Conservation (phyloP, 352 stramenopile genomes). For the Phytopythium cucurbitacearum region DNA sequence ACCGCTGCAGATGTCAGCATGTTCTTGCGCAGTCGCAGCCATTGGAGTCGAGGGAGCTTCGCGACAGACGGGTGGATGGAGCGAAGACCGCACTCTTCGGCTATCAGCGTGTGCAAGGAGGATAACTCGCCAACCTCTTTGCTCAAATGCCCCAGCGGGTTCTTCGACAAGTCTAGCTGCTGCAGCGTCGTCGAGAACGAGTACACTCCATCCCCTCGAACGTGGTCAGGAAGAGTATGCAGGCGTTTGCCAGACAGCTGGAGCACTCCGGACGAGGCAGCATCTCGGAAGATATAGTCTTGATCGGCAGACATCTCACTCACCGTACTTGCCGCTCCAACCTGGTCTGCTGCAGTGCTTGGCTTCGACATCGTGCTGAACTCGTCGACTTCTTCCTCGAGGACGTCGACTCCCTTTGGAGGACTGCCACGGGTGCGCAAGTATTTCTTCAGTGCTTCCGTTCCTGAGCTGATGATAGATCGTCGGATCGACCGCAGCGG, state of each 20-base stretch:
- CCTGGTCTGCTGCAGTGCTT: conserved; percentile 36
- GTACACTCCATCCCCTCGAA: conserved; percentile 41
- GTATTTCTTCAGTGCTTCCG: conserved; percentile 79
- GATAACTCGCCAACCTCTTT: conserved; percentile 43
- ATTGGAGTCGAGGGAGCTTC: conserved; percentile 46
- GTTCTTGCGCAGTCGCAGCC: conserved; percentile 73
- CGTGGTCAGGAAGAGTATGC: conserved; percentile 28
- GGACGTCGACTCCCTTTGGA: conserved; percentile 45
- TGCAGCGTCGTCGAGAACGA: conserved; percentile 46
- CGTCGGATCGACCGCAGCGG: conserved; percentile 71
- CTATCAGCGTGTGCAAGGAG: conserved; percentile 59
- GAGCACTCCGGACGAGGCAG: conserved; percentile 43
- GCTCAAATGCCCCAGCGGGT: conserved; percentile 40
- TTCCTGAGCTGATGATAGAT: conserved; percentile 55
- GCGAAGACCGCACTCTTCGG: conserved; percentile 64
- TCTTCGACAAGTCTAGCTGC: conserved; percentile 72
- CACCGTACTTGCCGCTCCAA: conserved; percentile 24
- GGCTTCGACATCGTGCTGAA: conserved; percentile 40
- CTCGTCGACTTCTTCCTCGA: conserved; percentile 75
- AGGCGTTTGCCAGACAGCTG: conserved; percentile 59
- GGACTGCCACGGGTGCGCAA: conserved; percentile 66
- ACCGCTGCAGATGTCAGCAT: conserved; percentile 49
- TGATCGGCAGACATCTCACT: conserved; percentile 16
- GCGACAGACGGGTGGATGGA: conserved; percentile 44
- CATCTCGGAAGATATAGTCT: conserved; percentile 69